These are phyloP conservation scores for Penicillium subrubescens DNA, from an alignment of 495 filamentous ascomycete genomes.

Conservation along the genomic window DNA sequence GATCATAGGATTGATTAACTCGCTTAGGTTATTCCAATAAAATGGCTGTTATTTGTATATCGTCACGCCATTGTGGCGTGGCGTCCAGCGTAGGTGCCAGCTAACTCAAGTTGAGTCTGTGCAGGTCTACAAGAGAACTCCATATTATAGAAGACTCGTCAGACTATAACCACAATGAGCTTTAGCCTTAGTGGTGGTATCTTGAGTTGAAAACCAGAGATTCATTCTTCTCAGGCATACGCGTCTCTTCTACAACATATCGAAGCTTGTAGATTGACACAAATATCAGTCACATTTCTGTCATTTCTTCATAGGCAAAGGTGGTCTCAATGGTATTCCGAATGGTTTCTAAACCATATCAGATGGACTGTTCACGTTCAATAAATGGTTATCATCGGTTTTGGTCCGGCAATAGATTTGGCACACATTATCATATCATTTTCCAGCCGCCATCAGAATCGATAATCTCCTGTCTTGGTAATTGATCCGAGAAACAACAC, in stretches of 20 bases:
- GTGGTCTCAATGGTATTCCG: no score
- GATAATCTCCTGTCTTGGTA: background rate
- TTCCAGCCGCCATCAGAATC: background rate
- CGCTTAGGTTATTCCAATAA: background rate
- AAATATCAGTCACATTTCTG: background rate
- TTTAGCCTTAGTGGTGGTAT: background rate
- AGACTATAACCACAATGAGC: background rate
- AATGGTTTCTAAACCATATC: background rate
- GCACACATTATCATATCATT: background rate
- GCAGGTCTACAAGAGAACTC: background rate
- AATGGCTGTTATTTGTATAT: background rate
- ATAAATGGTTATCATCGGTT: no score
- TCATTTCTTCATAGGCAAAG: no score
- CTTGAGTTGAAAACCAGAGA: background rate
- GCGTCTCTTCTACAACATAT: background rate
- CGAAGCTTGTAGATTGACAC: background rate
- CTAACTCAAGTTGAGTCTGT: background rate
- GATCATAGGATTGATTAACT: background rate
- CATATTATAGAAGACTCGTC: background rate
- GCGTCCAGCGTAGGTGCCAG: background rate
- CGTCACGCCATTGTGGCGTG: background rate
- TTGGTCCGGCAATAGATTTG: background rate
- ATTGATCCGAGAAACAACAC: background rate
- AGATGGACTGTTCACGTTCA: background rate
- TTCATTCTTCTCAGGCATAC: background rate